A percentile compares a stretch with the other conserved stretches of the same genome.
Conservation (phyloP, 176 grass and related monocot species). For the Aegilops longissima region DNA sequence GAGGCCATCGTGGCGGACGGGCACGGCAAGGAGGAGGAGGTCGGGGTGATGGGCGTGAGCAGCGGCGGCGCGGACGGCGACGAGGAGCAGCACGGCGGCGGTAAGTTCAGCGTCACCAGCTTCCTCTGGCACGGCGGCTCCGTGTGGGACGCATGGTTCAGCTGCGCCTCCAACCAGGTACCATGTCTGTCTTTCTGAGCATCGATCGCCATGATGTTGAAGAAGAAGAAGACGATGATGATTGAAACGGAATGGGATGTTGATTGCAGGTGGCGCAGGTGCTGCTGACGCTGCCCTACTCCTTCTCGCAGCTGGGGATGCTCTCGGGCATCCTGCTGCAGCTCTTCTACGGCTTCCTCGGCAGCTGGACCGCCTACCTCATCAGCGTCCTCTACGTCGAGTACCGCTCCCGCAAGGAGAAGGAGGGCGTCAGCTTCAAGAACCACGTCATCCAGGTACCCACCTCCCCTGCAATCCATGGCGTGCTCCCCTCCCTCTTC, state of each 20-base stretch:
- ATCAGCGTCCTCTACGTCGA: conserved; percentile 86
- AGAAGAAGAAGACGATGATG: no score
- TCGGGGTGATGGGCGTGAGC: conserved; percentile 52
- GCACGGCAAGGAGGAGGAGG: conserved; percentile 64
- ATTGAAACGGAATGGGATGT: background rate
- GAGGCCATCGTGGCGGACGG: conserved; percentile 73
- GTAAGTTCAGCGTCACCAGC: conserved; percentile 49
- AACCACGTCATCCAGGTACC: conserved; percentile 75
- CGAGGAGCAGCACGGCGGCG: conserved; percentile 42
- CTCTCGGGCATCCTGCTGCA: conserved; percentile 64
- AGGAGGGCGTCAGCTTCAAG: conserved; percentile 67
- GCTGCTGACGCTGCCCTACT: conserved; percentile 71
- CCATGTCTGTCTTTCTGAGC: background rate
- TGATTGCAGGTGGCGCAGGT: conserved; percentile 64
- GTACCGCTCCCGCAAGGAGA: conserved; percentile 71
- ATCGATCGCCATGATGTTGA: background rate
- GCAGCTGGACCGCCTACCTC: conserved; percentile 79
- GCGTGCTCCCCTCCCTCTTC: background rate
- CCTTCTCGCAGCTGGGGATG: conserved; percentile 79
- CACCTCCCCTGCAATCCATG: background rate
- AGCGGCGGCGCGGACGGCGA: conserved; percentile 38
- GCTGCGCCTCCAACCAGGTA: conserved; percentile 98
- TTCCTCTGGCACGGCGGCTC: conserved; percentile 96
- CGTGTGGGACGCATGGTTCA: conserved; percentile 99
- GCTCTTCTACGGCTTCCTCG: conserved; percentile 66